Base-by-base conservation (phyloP, 306 rosid genomes). In the Notholithocarpus densiflorus region DNA sequence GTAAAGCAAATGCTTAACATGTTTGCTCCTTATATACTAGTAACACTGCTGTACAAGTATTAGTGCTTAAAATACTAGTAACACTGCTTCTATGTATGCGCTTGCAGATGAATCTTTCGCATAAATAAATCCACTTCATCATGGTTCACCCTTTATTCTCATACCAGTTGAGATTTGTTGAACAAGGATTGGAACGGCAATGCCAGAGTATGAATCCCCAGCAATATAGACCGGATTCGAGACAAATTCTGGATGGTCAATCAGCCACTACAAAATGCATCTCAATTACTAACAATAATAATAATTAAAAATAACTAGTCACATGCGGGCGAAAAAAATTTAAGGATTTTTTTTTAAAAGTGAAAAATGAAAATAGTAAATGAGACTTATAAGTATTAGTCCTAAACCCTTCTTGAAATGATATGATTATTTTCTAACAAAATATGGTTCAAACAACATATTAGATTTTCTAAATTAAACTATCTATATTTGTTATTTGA, bases 161-260 rank as follows among this genome's bases (percentile, higher is more conserved):
- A 34, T 88, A 93, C 97, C 97, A 74, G 68, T 83, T 54, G 79
- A 78, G 77, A 93, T 88, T 79, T 87, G 77, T 68, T 86, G 85
- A 29, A 70, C 89, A 57, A 94, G 61, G 20, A 5, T 70, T 1
- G 98, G 98, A 32, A 89, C 20, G 31, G 84, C 66, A 61, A 92
- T 84, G 13, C 98, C 98, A 24, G 96, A 82, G 72, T 89, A 92
- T 0, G 98, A 94, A 71, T 88, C 94, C 8, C 98, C 97, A 7
- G 87, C 94, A 0, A 94, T 68, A 26, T 90, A 92, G 52, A 89
- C 40, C 21, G 85, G 80, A 76, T 87, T 88, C 2, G 90, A 51
- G 2, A 51, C 69, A 72, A 92, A 92, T 59, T 83, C 81, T 20
- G 94, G 90, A 77, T 92, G 97, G 78, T 76, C 83, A 52, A 84